Evolutionary conservation across 441 rosid genomes (phyloP).

Genomic region (Populus tomentosa): DNA sequence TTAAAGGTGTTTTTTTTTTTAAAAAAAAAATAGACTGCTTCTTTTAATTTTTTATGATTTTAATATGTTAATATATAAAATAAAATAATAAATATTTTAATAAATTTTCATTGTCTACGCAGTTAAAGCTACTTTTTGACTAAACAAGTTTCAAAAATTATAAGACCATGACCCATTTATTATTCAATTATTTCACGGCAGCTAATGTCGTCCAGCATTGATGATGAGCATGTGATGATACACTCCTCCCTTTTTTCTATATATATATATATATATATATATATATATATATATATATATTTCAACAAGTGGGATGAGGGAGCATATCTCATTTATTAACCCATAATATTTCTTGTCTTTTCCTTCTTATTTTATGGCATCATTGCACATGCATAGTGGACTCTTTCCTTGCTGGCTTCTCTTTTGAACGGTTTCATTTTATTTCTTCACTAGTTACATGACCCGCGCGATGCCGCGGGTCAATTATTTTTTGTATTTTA

Average conservation of each 20-base stretch:
- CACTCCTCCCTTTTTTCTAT: not conserved
- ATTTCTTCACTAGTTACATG: too few relatives aligned
- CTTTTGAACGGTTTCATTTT: too few relatives aligned
- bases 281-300: not conserved
- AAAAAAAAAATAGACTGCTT: too few relatives aligned
- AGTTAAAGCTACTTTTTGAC: not conserved
- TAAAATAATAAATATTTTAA: too few relatives aligned
- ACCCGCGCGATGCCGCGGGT: too few relatives aligned
- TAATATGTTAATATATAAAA: too few relatives aligned
- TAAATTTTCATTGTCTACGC: not conserved
- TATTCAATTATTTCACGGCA: not conserved
- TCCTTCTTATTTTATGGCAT: not conserved
- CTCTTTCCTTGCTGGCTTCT: too few relatives aligned
- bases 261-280: not conserved
- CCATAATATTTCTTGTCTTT: not conserved
- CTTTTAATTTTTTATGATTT: too few relatives aligned
- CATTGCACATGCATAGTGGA: too few relatives aligned
- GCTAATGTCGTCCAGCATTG: slow-evolving; percentile 11
- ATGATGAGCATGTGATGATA: slow-evolving; percentile 13
- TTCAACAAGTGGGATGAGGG: not conserved
- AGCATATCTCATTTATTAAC: too few relatives aligned
- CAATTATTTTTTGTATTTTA: too few relatives aligned
- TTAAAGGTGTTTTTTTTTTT: too few relatives aligned
- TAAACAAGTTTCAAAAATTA: not conserved
- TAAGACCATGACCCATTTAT: slow-evolving; percentile 1